Conservation (phyloP, 768 basidiomycete species). For the Kwoniella dendrophila region DNA sequence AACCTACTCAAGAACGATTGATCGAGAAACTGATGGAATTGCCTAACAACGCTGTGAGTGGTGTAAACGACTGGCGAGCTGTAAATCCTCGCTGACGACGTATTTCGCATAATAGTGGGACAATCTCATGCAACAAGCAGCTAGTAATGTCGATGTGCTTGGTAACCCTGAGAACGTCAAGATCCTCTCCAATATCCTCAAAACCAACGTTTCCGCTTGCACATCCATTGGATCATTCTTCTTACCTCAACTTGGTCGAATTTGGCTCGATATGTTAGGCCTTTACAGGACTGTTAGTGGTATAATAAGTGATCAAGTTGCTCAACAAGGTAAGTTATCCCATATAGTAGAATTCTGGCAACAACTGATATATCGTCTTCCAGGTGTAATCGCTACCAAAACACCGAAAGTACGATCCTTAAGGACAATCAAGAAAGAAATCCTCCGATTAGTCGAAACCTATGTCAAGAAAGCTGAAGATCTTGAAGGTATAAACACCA, state of each 20-base stretch:
- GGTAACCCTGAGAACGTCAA: slow-evolving; percentile 91
- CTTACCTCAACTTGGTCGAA: slow-evolving; percentile 90
- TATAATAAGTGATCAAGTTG: slow-evolving; percentile 90
- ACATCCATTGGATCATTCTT: slow-evolving; percentile 97
- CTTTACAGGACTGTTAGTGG: slow-evolving; percentile 96
- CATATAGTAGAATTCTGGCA: background rate
- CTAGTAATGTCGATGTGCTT: slow-evolving; percentile 87
- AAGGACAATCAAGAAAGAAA: slow-evolving; percentile 97
- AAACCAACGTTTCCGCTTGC: slow-evolving; percentile 97
- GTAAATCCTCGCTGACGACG: background rate
- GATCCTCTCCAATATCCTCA: slow-evolving; percentile 91
- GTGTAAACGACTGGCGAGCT: background rate
- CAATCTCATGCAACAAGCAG: slow-evolving; percentile 92
- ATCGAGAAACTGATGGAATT: slow-evolving; percentile 95
- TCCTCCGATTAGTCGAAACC: slow-evolving; percentile 93
- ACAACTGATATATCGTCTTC: background rate
- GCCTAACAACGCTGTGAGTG: slow-evolving; percentile 88
- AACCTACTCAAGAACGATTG: slow-evolving; percentile 91
- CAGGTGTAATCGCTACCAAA: slow-evolving; percentile 88
- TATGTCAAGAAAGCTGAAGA: slow-evolving; percentile 98
- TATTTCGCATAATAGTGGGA: slow-evolving; percentile 73
- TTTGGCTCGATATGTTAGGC: slow-evolving; percentile 97
- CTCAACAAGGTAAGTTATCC: slow-evolving; percentile 67
- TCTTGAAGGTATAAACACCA: slow-evolving; percentile 84
- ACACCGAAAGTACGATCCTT: slow-evolving; percentile 93